Base-by-base conservation (phyloP, 345 rosid genomes). In the Bruguiera gymnorhiza region DNA sequence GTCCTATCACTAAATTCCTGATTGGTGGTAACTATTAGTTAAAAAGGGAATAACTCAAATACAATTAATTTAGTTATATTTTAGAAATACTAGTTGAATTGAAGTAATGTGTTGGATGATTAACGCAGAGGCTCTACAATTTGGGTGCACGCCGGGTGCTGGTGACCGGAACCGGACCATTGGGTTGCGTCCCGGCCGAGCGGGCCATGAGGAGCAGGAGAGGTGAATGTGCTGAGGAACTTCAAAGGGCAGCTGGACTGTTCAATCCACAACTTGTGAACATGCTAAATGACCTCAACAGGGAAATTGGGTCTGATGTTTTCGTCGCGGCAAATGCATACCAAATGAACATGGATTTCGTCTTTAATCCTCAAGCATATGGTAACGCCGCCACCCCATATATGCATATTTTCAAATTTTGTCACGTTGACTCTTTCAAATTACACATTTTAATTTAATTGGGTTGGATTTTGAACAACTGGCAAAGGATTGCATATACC, bases 81-180 rank as follows among this genome's bases (percentile, higher is more conserved):
- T 15, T 48, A 6, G 20, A 63, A 2, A 27, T 15, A 2, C 34
- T 11, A 30, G 3, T 8, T 10, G 34, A 52, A 55, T 56, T 58
- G 23, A 52, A 68, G 36, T 18, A 18, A 39, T 20, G 2, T 60
- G 19, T 15, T 48, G n/a, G 21, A 51, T 16, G 18, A 43, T 43
- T 13, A 16, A 16, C 51, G 29, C 80, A 89, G 97, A 88, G 83
- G 66, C 46, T 85, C 29, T 71, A 84, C 65, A 81, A 82, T 10
- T 74, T 93, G 34, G 97, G 98, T 66, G 98, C 88, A 20, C 73
- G 94, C 23, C 85, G 89, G 82, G 94, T 93, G 46, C 65, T 93
- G 55, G 98, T 93, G 87, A 91, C 94, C 0, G 98, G 97, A 9
- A 86, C 91, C 0, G 96, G 98, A 53, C 98, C 96, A 8, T 7